These are phyloP conservation scores for Geosmithia morbida DNA, from an alignment of 2,329 filamentous ascomycete genomes.

Conservation along the genomic window DNA sequence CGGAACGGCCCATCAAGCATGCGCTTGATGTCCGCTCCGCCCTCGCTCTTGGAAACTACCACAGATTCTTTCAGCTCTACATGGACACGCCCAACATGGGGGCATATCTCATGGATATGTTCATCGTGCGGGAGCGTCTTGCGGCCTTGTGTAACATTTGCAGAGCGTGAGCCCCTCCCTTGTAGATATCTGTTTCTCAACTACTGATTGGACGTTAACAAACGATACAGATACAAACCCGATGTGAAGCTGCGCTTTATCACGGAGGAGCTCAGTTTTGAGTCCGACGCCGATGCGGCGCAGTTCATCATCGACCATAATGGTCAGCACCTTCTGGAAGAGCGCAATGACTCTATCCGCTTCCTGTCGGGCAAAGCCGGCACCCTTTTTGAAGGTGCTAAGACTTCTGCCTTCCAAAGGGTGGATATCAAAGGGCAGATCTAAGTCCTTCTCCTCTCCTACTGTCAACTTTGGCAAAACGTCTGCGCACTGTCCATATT, in stretches of 20 bases:
- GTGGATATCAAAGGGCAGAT: constrained; percentile 98
- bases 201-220: constrained; percentile 25
- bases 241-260: constrained; percentile 82
- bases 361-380: constrained; percentile 64
- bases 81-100: constrained; percentile 93
- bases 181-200: neutral
- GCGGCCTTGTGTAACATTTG: constrained; percentile 83
- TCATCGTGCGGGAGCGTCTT: constrained; percentile 84
- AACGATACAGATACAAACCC: constrained; percentile 63
- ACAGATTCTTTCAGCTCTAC: constrained; percentile 95
- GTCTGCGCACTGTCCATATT: no score
- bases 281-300: constrained; percentile 78
- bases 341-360: constrained; percentile 58
- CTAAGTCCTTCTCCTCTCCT: constrained; percentile 27
- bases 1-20: constrained; percentile 72
- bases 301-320: constrained; percentile 79
- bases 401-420: constrained; percentile 60
- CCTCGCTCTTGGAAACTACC: constrained; percentile 86
- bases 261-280: constrained; percentile 91
- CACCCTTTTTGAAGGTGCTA: constrained; percentile 58
- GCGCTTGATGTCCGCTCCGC: constrained; percentile 84
- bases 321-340: constrained; percentile 62
- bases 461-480: neutral
- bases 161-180: constrained; percentile 60
- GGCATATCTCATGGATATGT: constrained; percentile 98